A percentile compares a stretch with the other conserved stretches of the same genome.
These are phyloP conservation scores for Sporothrix humicola DNA, from an alignment of 2,329 filamentous ascomycete genomes.

Conservation along the genomic window DNA sequence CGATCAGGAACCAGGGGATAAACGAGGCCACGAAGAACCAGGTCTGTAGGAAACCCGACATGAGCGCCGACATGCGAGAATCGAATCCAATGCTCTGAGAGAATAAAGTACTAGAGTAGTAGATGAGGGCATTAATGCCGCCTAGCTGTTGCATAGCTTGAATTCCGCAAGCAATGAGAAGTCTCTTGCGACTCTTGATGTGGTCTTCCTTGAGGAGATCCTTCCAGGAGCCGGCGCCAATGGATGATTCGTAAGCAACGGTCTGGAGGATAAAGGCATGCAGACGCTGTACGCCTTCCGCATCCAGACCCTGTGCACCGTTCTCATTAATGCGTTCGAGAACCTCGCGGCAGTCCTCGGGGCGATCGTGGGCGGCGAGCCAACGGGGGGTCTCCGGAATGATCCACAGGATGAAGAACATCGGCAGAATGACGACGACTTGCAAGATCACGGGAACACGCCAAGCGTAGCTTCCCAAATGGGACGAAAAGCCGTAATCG, in stretches of 20 bases:
- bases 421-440: constrained; percentile 49
- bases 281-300: constrained; percentile 44
- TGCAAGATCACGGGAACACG: constrained; percentile 54
- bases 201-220: constrained; percentile 56
- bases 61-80: constrained; percentile 36
- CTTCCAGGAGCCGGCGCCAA: constrained; percentile 54
- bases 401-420: constrained; percentile 45
- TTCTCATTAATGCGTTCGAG: constrained; percentile 40
- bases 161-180: constrained; percentile 46
- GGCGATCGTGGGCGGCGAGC: constrained; percentile 48
- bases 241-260: constrained; percentile 46
- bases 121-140: constrained; percentile 32
- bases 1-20: constrained; percentile 50
- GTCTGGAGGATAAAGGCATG: constrained; percentile 36
- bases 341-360: constrained; percentile 44
- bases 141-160: constrained; percentile 55
- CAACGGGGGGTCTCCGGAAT: constrained; percentile 56
- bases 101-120: constrained; percentile 56
- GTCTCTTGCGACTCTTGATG: constrained; percentile 35
- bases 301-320: constrained; percentile 39
- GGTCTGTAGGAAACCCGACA: constrained; percentile 59
- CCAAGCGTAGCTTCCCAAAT: constrained; percentile 45
- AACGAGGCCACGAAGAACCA: constrained; percentile 44
- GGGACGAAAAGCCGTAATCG: constrained; percentile 48
- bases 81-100: constrained; percentile 44